Evolutionary conservation across 768 basidiomycete genomes (phyloP).

Genomic region (Boletellus sp.): DNA sequence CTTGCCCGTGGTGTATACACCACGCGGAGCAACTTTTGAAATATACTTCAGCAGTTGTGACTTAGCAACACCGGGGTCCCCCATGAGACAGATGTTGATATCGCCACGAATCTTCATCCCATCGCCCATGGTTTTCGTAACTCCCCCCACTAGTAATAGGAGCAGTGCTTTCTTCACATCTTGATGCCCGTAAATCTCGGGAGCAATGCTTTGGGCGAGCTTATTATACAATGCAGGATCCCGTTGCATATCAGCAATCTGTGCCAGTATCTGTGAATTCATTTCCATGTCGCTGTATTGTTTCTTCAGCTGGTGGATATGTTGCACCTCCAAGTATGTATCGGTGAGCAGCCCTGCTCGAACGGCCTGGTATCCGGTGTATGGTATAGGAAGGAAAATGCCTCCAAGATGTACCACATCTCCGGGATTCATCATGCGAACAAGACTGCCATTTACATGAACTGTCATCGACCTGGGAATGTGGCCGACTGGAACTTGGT

Average conservation of each 20-base stretch:
- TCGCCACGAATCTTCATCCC: constrained; percentile 99
- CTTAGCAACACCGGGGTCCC: constrained; percentile 98
- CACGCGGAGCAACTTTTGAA: constrained; percentile 95
- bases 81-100: constrained; percentile 97
- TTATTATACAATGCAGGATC: constrained; percentile 85
- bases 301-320: constrained; percentile 93
- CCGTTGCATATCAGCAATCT: constrained; percentile 61
- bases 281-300: constrained; percentile 94
- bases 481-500: constrained; percentile 99
- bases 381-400: constrained; percentile 95
- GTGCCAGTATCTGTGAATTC: constrained; percentile 74
- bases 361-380: constrained; percentile 95
- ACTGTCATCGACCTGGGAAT: constrained; percentile 98
- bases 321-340: constrained; percentile 90
- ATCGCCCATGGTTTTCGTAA: constrained; percentile 92
- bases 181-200: constrained; percentile 96
- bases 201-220: constrained; percentile 91
- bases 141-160: constrained; percentile 90
- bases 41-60: constrained; percentile 97
- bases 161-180: constrained; percentile 97
- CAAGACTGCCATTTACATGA: constrained; percentile 88
- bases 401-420: constrained; percentile 96
- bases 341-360: constrained; percentile 96
- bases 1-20: constrained; percentile 97
- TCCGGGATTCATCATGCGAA: constrained; percentile 89